phyloP scores from a whole-genome alignment of 352 stramenopile species.

The Thraustochytrium sp. region DNA sequence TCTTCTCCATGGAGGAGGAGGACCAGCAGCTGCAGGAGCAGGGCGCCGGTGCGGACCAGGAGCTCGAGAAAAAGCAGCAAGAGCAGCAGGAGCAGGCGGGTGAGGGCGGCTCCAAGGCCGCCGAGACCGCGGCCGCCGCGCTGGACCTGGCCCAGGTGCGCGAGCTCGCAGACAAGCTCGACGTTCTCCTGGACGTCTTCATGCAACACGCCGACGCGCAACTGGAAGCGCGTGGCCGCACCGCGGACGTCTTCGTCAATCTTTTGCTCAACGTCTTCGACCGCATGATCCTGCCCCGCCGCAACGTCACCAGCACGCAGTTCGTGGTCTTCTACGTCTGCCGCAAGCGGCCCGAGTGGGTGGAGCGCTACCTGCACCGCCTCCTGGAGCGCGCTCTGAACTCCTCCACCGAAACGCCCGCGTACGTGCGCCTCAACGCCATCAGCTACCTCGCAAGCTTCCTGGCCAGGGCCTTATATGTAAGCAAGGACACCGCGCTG shows the following conservation, averaged over 20 bases:
- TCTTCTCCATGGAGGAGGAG: neutral
- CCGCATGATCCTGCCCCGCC: constrained; percentile 9
- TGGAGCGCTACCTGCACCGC: neutral
- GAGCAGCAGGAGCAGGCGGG: neutral
- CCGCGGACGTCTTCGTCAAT: neutral
- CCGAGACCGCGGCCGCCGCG: neutral
- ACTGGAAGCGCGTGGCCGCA: neutral
- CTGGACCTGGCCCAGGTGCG: neutral
- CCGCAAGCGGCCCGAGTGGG: constrained; percentile 3
- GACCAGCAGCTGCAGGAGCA: neutral
- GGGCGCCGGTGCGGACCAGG: neutral
- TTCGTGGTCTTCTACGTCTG: constrained; percentile 40
- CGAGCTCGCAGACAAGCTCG: constrained; percentile 29
- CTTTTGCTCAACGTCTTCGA: constrained; percentile 32
- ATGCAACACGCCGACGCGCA: constrained; percentile 1
- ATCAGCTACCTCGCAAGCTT: constrained; percentile 34
- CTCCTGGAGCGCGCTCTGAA: neutral
- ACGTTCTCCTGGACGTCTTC: neutral
- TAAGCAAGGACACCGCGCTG: neutral
- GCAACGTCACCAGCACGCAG: neutral
- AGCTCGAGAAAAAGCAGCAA: too few relatives aligned
- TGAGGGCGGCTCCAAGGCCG: neutral
- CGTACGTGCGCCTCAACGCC: constrained; percentile 3
- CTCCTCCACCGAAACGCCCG: neutral
- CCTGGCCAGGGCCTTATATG: constrained; percentile 1